Percentiles rank a stretch among this genome's conserved stretches.
Conservation (phyloP, 2,329 filamentous ascomycete genomes). For the Rhynchosporium agropyri region DNA sequence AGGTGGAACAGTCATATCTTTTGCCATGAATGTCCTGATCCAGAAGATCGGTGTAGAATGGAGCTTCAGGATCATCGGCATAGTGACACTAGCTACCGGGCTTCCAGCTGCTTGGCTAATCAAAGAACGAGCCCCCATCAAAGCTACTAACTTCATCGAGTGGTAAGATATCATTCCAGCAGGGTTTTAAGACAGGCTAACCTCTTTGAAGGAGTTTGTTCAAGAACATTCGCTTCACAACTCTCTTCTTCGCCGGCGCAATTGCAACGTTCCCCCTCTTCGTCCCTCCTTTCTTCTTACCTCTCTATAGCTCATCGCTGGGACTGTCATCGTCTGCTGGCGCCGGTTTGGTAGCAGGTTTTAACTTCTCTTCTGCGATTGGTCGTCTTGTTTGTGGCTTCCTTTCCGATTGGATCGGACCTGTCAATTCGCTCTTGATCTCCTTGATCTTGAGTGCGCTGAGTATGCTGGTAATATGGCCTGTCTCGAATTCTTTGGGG, state of each 20-base stretch:
- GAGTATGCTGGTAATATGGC: slow-evolving; percentile 65
- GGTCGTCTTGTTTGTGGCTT: slow-evolving; percentile 59
- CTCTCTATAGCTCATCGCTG: slow-evolving; percentile 58
- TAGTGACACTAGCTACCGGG: slow-evolving; percentile 56
- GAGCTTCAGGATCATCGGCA: slow-evolving; percentile 56
- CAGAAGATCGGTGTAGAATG: slow-evolving; percentile 50
- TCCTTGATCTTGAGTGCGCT: slow-evolving; percentile 55
- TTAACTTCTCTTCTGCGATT: slow-evolving; percentile 62
- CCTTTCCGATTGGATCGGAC: slow-evolving; percentile 55
- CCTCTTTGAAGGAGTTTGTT: slow-evolving; percentile 51
- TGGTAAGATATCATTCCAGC: slow-evolving; percentile 44
- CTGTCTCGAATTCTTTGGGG: slow-evolving; percentile 55
- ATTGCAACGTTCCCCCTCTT: slow-evolving; percentile 63
- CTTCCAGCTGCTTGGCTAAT: slow-evolving; percentile 59
- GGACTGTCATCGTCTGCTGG: slow-evolving; percentile 55
- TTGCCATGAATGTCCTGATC: slow-evolving; percentile 53
- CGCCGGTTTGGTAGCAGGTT: slow-evolving; percentile 61
- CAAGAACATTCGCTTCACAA: slow-evolving; percentile 52
- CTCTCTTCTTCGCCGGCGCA: slow-evolving; percentile 56
- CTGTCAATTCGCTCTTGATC: slow-evolving; percentile 57
- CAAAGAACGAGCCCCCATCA: slow-evolving; percentile 49
- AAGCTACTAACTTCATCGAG: slow-evolving; percentile 49
- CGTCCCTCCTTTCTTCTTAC: slow-evolving; percentile 64
- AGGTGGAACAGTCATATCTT: slow-evolving; percentile 56
- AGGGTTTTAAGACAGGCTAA: background rate